A percentile compares a stretch with the other conserved stretches of the same genome.
Conservation (phyloP, 495 filamentous ascomycete species). For the Aeminium ludgeri region DNA sequence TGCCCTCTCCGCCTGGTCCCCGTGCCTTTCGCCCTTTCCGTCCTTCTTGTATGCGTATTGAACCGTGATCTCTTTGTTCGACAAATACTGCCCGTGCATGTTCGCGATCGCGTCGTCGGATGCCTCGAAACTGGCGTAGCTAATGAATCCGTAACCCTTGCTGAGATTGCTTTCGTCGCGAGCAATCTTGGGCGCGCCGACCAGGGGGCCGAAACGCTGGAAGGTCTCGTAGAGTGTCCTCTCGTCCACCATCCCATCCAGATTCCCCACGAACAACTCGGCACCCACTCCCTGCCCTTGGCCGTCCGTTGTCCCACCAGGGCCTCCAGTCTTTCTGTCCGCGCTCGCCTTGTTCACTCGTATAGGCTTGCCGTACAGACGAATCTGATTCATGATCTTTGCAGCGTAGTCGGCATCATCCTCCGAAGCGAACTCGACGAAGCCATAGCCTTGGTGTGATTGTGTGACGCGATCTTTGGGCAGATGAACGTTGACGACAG, state of each 20-base stretch:
- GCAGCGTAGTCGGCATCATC: constrained; percentile 95
- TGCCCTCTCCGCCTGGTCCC: constrained; percentile 84
- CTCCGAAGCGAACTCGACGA: constrained; percentile 93
- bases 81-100: constrained; percentile 93
- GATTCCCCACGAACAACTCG: constrained; percentile 91
- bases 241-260: constrained; percentile 89
- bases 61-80: constrained; percentile 88
- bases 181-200: constrained; percentile 80
- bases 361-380: constrained; percentile 85
- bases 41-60: constrained; percentile 99
- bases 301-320: constrained; percentile 30
- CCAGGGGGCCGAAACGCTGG: constrained; percentile 72
- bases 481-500: constrained; percentile 91
- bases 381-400: constrained; percentile 89
- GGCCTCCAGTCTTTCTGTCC: constrained; percentile 66
- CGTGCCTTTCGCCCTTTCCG: constrained; percentile 90
- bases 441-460: constrained; percentile 93
- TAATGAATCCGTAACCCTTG: constrained; percentile 95
- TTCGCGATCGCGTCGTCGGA: constrained; percentile 79
- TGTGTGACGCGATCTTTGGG: constrained; percentile 96
- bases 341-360: constrained; percentile 92
- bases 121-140: constrained; percentile 85
- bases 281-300: constrained; percentile 60
- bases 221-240: constrained; percentile 97
- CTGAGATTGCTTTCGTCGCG: constrained; percentile 79